A percentile compares a stretch with the other conserved stretches of the same genome.
Evolutionary conservation across 2,329 filamentous ascomycete species (phyloP).

Genomic region (Fusarium sp.): DNA sequence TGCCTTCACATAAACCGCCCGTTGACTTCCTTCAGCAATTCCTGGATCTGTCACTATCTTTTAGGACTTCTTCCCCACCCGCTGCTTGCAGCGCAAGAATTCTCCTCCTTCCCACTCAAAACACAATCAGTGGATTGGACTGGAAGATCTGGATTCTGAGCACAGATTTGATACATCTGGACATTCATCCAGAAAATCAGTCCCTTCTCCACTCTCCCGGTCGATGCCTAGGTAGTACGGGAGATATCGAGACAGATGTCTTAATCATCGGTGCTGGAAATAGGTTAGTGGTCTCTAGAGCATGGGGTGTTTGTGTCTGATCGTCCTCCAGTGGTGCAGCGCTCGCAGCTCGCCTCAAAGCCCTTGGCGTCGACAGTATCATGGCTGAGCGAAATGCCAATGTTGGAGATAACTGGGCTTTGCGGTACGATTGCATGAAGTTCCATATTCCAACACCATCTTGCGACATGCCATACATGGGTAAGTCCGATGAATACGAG

Average conservation of each 20-base stretch:
- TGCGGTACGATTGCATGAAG: constrained; percentile 28
- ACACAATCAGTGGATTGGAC: rapidly evolving
- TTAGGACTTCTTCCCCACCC: constrained; percentile 8
- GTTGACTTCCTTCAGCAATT: constrained; percentile 21
- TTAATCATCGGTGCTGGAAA: constrained; percentile 36
- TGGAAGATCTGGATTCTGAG: constrained; percentile 39
- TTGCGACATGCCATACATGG: constrained; percentile 28
- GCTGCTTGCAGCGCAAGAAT: constrained; percentile 12
- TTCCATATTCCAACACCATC: constrained; percentile 35
- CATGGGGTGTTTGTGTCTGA: not conserved
- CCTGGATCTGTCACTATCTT: constrained; percentile 8
- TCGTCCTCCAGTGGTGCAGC: not conserved
- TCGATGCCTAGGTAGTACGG: not conserved
- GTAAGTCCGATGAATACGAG: not conserved
- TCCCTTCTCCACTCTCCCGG: not conserved
- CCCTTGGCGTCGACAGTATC: constrained; percentile 19
- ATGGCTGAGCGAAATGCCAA: constrained; percentile 22
- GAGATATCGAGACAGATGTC: not conserved
- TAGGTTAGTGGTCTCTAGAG: not conserved
- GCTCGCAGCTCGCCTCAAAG: constrained; percentile 29
- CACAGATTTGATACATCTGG: constrained; percentile 22
- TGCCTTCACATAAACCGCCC: not conserved
- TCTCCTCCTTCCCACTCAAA: constrained; percentile 11
- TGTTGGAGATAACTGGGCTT: constrained; percentile 33
- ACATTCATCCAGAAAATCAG: constrained; percentile 14